A percentile compares a stretch with the other conserved stretches of the same genome.
phyloP scores from a whole-genome alignment of 169 alveolate species.

The Cryptosporidium sp. region DNA sequence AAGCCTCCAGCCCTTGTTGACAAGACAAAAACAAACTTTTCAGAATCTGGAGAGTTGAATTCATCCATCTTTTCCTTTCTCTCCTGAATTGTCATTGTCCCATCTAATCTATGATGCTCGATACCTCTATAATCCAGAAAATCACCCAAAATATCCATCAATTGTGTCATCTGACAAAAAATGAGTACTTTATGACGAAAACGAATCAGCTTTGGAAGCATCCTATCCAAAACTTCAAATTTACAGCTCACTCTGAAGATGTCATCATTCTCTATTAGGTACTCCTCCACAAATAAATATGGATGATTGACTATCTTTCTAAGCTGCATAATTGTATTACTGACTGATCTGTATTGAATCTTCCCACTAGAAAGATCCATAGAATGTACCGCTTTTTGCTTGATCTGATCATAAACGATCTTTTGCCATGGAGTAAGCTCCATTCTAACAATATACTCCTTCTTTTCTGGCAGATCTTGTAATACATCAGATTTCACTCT shows the following conservation, averaged over 20 bases:
- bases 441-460: constrained; percentile 90
- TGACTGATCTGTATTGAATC: constrained; percentile 83
- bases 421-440: constrained; percentile 92
- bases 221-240: constrained; percentile 93
- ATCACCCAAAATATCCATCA: constrained; percentile 91
- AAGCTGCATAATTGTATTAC: constrained; percentile 93
- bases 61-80: constrained; percentile 85
- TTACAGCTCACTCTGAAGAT: constrained; percentile 92
- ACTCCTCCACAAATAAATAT: constrained; percentile 89
- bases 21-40: constrained; percentile 77
- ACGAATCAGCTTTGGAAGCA: constrained; percentile 89
- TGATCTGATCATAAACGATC: constrained; percentile 87
- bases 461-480: constrained; percentile 89
- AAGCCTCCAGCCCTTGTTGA: constrained; percentile 87
- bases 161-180: constrained; percentile 93
- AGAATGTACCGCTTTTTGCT: constrained; percentile 86
- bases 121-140: constrained; percentile 87
- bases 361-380: constrained; percentile 72
- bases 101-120: constrained; percentile 91
- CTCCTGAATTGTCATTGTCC: constrained; percentile 91
- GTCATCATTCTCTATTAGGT: constrained; percentile 84
- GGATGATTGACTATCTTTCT: constrained; percentile 95
- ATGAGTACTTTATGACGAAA: constrained; percentile 91
- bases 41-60: constrained; percentile 80
- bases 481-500: constrained; percentile 93